Evolutionary conservation across 306 rosid species (phyloP).

Genomic region (Rosa lucieae): DNA sequence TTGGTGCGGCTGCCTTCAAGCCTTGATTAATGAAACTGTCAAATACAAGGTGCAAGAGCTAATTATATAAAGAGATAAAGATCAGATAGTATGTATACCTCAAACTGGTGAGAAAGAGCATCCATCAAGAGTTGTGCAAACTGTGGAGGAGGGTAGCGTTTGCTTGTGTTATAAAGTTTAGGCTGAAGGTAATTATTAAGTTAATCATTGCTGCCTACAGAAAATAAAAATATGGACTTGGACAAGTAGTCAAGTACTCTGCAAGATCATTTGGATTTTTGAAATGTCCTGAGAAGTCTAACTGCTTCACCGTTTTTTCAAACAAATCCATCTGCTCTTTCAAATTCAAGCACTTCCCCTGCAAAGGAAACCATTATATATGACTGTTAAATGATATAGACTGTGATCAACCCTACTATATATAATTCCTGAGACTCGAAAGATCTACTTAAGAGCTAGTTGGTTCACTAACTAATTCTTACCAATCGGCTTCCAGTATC

Average conservation of each 20-base stretch:
- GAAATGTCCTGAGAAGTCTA: slow-evolving; percentile 17
- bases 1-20: too few species aligned
- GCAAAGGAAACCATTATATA: neutral
- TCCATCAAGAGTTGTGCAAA: slow-evolving; percentile 39
- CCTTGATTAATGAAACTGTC: too few species aligned
- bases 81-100: slow-evolving; percentile 22
- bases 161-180: slow-evolving; percentile 12
- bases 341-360: slow-evolving; percentile 52
- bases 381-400: neutral
- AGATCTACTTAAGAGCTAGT: neutral
- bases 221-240: slow-evolving; percentile 40
- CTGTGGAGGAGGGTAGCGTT: slow-evolving; percentile 25
- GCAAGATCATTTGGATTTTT: slow-evolving; percentile 13
- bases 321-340: slow-evolving; percentile 45
- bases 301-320: slow-evolving; percentile 13
- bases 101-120: slow-evolving; percentile 22
- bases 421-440: neutral
- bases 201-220: slow-evolving; percentile 53
- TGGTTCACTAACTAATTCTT: slow-evolving; percentile 8
- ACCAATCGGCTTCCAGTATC: slow-evolving; percentile 41
- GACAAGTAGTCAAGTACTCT: slow-evolving; percentile 37
- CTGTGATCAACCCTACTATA: neutral
- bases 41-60: too few species aligned
- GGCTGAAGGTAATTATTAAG: slow-evolving; percentile 41
- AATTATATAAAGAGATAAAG: neutral